Base-by-base conservation (phyloP, 1,139 yeast genomes). In the Scheffersomyces stambukii region DNA sequence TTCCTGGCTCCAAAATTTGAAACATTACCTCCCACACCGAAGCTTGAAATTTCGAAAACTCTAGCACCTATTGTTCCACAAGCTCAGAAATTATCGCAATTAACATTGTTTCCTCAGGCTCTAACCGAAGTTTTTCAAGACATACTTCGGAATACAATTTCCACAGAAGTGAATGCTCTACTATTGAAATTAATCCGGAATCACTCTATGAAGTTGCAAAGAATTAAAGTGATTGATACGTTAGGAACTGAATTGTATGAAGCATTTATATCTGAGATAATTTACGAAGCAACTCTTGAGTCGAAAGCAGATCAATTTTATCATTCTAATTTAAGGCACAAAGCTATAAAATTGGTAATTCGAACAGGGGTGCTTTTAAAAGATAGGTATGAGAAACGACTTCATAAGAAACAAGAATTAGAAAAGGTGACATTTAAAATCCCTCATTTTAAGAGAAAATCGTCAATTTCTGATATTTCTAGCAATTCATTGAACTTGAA, bases 211-310 rank as follows among this genome's bases (percentile, higher is more conserved):
- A 41, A 40, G 13, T 40, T 41, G 17, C 58, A 56, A 33, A 59
- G 68, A 24, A 36, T 39, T 3, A 31, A 41, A 4, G 38, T 68
- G 0, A 50, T 78, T 2, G 48, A 60, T 0, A 38, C 57, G 0
- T 53, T 78, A 10, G 46, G 78, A 1, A 46, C 50, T 2, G 80
- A 76, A 23, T 50, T 82, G 1, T 81, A 64, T 37, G 48, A 54
- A 8, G 83, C 86, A 1, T 79, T 83, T 43, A 42, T 83, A 26
- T 64, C 70, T 21, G 89, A 82, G 40, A 54, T 69, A 21, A 46
- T 73, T 0, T 72, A 64, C 38, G 52, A 71, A 19, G 50, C 60
- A 2, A 46, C 62, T 0, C 45, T 70, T 23, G 69, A 72, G 21
- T 45, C 64, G 0, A 47, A 57, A 23, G 79, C 84, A 0, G 64